A percentile compares a stretch with the other conserved stretches of the same genome.
Evolutionary conservation across 2,329 filamentous ascomycete species (phyloP).

Genomic region (Monosporascus sp.): DNA sequence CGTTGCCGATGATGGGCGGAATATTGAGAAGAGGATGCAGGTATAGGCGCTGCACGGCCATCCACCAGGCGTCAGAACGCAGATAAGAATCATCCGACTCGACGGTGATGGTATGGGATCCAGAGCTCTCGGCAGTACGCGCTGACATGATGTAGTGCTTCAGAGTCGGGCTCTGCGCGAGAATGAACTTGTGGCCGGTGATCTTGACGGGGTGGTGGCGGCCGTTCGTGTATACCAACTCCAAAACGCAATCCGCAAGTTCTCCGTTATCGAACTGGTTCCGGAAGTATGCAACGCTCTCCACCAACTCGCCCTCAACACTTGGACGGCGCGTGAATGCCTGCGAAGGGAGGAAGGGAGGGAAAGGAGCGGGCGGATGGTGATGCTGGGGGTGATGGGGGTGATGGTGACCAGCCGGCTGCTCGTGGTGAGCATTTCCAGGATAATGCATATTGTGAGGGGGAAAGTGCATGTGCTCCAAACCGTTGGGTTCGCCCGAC

Average conservation of each 20-base stretch:
- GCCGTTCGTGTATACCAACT: conserved; percentile 33
- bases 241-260: conserved; percentile 38
- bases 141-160: conserved; percentile 29
- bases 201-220: conserved; percentile 37
- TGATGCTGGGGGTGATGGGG: conserved; percentile 11
- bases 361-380: conserved; percentile 15
- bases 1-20: conserved; percentile 24
- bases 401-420: conserved; percentile 12
- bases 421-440: conserved; percentile 11
- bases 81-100: conserved; percentile 49
- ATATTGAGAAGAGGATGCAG: conserved; percentile 44
- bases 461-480: conserved; percentile 32
- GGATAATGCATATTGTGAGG: conserved; percentile 30
- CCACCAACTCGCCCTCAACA: conserved; percentile 20
- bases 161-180: conserved; percentile 46
- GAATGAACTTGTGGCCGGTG: conserved; percentile 50
- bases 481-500: conserved; percentile 40
- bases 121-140: conserved; percentile 24
- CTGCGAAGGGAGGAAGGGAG: conserved; percentile 20
- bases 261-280: conserved; percentile 33
- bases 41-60: conserved; percentile 54
- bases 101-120: conserved; percentile 37
- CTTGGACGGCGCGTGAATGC: conserved; percentile 17
- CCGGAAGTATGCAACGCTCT: conserved; percentile 29
- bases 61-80: conserved; percentile 51